Evolutionary conservation across 768 basidiomycete genomes (phyloP).

Genomic region (Leccinum ochraceum): DNA sequence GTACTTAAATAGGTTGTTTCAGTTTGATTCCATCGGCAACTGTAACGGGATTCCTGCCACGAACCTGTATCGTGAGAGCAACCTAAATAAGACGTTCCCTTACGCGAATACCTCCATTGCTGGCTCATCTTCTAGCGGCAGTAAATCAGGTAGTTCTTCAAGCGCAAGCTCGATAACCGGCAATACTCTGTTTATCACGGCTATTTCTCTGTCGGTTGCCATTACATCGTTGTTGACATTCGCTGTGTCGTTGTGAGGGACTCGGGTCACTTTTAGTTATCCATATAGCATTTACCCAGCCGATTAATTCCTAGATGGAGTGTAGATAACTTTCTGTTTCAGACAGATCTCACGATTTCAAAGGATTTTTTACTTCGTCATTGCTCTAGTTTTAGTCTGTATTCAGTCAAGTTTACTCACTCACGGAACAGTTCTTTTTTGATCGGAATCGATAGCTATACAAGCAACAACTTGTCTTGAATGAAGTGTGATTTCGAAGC

Average conservation of each 20-base stretch:
- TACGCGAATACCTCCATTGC: conserved; percentile 38
- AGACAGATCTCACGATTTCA: conserved; percentile 18
- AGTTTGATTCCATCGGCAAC: conserved; percentile 75
- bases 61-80: conserved; percentile 86
- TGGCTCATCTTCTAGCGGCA: conserved; percentile 6
- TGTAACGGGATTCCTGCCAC: conserved; percentile 65
- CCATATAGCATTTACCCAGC: conserved; percentile 2
- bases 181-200: conserved; percentile 14
- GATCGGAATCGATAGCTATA: neutral
- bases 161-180: conserved; percentile 6
- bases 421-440: neutral
- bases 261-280: conserved; percentile 13
- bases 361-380: conserved; percentile 4
- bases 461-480: neutral
- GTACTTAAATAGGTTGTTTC: neutral
- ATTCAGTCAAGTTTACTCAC: neutral
- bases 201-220: conserved; percentile 14
- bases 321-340: conserved; percentile 22
- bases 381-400: conserved; percentile 14
- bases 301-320: conserved; percentile 26
- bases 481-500: neutral
- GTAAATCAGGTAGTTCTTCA: conserved; percentile 1
- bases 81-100: conserved; percentile 68
- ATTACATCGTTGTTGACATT: conserved; percentile 17
- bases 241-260: conserved; percentile 17